Evolutionary conservation across 176 grass and related monocot genomes (phyloP).

Genomic region (Eragrostis nindensis): DNA sequence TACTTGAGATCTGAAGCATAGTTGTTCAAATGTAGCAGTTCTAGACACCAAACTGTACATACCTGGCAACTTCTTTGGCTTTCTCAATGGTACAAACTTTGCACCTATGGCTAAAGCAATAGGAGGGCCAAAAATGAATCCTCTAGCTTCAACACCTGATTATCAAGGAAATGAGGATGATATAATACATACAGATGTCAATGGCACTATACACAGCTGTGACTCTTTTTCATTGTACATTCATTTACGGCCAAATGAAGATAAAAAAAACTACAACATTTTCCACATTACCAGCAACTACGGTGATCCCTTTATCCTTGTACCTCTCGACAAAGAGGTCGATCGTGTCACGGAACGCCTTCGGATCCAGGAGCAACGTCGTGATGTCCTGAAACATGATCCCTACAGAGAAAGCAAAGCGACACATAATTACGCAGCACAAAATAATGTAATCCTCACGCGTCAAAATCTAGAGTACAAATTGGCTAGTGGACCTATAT

Average conservation of each 20-base stretch:
- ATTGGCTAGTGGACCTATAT: neutral
- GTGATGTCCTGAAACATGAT: constrained; percentile 98
- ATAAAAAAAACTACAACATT: neutral
- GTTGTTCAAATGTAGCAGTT: neutral
- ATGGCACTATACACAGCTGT: neutral
- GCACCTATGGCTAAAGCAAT: constrained; percentile 96
- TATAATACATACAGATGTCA: neutral
- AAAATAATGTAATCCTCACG: neutral
- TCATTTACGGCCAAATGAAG: neutral
- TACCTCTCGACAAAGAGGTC: constrained; percentile 95
- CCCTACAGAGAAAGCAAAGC: constrained; percentile 33
- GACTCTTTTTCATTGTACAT: neutral
- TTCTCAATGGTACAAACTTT: constrained; percentile 96
- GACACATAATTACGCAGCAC: neutral
- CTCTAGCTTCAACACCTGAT: constrained; percentile 96
- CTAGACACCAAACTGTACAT: constrained; percentile 11
- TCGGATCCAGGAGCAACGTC: constrained; percentile 78
- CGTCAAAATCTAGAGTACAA: neutral
- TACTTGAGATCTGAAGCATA: neutral
- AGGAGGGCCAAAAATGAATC: constrained; percentile 94
- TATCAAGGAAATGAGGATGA: constrained; percentile 4
- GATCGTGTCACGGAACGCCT: constrained; percentile 81
- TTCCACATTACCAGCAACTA: constrained; percentile 73
- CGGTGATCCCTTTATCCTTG: constrained; percentile 74
- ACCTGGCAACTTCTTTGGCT: constrained; percentile 97